These are phyloP conservation scores for Helotiales sp. DNA, from an alignment of 2,329 filamentous ascomycete species.

Conservation along the genomic window DNA sequence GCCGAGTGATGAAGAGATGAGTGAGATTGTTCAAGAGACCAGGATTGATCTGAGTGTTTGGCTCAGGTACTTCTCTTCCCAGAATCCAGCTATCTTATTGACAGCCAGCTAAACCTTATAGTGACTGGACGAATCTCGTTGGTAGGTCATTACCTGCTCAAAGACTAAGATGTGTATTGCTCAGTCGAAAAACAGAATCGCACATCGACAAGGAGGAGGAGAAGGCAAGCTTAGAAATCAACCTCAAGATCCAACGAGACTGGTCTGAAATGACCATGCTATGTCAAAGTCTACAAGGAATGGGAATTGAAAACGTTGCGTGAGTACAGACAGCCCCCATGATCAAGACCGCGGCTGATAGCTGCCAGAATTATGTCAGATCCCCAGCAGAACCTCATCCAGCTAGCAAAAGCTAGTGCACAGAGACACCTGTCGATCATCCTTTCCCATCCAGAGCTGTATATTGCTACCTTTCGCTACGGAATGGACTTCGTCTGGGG, in stretches of 20 bases:
- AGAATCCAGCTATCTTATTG: not conserved
- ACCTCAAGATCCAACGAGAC: constrained; percentile 56
- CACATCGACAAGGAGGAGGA: constrained; percentile 36
- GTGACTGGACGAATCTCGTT: constrained; percentile 46
- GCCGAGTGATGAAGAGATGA: constrained; percentile 45
- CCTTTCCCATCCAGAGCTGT: constrained; percentile 50
- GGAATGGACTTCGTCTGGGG: constrained; percentile 62
- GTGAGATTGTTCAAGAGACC: constrained; percentile 50
- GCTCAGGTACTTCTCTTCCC: constrained; percentile 47
- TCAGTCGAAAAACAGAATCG: constrained; percentile 14
- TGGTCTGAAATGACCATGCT: constrained; percentile 57
- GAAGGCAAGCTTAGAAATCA: constrained; percentile 48
- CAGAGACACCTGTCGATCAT: constrained; percentile 56
- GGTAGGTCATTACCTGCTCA: too few species aligned
- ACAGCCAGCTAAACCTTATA: constrained; percentile 13
- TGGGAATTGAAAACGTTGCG: constrained; percentile 55
- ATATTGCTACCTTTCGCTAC: constrained; percentile 56
- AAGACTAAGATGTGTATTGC: too few species aligned
- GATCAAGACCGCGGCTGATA: not conserved
- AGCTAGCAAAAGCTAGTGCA: constrained; percentile 56
- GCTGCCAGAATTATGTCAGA: constrained; percentile 51
- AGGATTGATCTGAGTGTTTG: constrained; percentile 55
- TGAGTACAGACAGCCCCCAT: constrained; percentile 5
- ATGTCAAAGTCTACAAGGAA: constrained; percentile 54
- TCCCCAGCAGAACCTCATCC: constrained; percentile 52